These are phyloP conservation scores for Phytopythium sindhum DNA, from an alignment of 352 stramenopile genomes.

Conservation along the genomic window DNA sequence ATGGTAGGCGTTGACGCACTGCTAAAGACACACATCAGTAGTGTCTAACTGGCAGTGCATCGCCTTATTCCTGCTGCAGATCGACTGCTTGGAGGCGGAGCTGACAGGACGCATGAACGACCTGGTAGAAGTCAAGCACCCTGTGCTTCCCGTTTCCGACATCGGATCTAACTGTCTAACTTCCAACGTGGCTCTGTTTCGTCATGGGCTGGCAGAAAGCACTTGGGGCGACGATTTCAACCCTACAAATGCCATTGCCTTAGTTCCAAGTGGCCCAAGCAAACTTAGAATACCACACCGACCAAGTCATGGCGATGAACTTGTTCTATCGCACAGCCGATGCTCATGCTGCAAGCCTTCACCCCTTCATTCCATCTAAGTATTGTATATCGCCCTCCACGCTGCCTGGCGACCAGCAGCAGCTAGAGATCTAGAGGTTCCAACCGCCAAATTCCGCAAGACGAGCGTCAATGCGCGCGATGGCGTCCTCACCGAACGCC, in stretches of 20 bases:
- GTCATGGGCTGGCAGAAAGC: not conserved
- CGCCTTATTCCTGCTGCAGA: not conserved
- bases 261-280: not conserved
- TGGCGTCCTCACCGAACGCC: slow-evolving; percentile 63
- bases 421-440: slow-evolving; percentile 19
- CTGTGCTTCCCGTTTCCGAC: not conserved
- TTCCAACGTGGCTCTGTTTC: not conserved
- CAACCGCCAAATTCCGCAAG: slow-evolving; percentile 62
- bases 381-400: slow-evolving; percentile 2
- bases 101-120: slow-evolving; percentile 6
- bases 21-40: not conserved
- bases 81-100: slow-evolving; percentile 8
- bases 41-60: not conserved
- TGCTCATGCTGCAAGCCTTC: not conserved
- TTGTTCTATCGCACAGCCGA: slow-evolving; percentile 1
- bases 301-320: not conserved
- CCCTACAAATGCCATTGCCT: not conserved
- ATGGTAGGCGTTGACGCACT: slow-evolving; percentile 16
- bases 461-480: slow-evolving; percentile 64
- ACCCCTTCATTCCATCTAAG: not conserved
- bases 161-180: not conserved
- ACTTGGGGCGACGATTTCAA: not conserved
- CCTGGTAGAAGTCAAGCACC: not conserved
- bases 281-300: too few species aligned
- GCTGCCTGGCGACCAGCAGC: not conserved